Base-by-base conservation (phyloP, 306 rosid species). In the Astragalus membranaceus region DNA sequence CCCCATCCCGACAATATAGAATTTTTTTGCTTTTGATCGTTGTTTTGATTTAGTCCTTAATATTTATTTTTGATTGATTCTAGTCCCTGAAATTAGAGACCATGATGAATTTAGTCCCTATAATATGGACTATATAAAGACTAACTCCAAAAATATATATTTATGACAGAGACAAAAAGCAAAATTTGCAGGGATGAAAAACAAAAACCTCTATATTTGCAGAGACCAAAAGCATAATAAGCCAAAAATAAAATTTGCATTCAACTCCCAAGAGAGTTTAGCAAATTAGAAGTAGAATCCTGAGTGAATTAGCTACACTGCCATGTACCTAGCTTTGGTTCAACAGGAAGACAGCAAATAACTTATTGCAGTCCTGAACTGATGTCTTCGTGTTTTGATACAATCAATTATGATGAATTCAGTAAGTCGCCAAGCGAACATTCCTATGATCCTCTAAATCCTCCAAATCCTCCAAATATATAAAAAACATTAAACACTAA, bases 311-410 rank as follows among this genome's bases (percentile, higher is more conserved):
- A n/a, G n/a, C n/a, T 11, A 39, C 14, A 51, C 56, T 65, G 13
- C 26, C 29, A 66, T 29, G 12, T 50, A 20, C 16, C 65, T 16
- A 1, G 15, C 26, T 53, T 48, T 36, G 58, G 64, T 59, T 52
- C 52, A 44, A 15, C 6, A 2, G 30, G 58, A 58, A 66, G 39
- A 71, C 46, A 33, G 15, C 20, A 57, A 61, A 57, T 2, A 39
- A 52, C 69, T 72, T 60, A 67, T 8, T 56, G 57, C 78, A 56
- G 36, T 44, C 29, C 68, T 23, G 12, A 33, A 16, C 68, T 23
- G 12, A 33, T 20, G 3, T 65, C 29, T 33, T 17, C 33, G 41
- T n/a, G 9, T 50, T 64, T 57, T 62, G 57, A 37, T 58, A 58
- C 33, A 57, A 37, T 46, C 26, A 23, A 4, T 33, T 58, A 42